Percentiles rank a stretch among this genome's conserved stretches.
These are phyloP conservation scores for Cercophora sp. DNA, from an alignment of 495 filamentous ascomycete genomes.

Conservation along the genomic window DNA sequence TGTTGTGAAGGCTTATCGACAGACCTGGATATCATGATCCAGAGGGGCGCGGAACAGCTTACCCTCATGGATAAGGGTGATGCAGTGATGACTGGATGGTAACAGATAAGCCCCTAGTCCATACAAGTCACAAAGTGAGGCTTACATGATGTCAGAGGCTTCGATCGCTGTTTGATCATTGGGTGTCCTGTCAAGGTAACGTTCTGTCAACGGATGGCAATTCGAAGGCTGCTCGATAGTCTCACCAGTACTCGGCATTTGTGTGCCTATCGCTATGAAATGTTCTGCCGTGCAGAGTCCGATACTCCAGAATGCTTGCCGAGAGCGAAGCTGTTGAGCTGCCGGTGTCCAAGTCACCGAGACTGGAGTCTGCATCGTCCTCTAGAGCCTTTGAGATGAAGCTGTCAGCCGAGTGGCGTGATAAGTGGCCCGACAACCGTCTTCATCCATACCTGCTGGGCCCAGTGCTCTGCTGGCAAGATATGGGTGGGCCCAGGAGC, in stretches of 20 bases:
- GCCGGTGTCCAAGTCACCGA: slow-evolving; percentile 25
- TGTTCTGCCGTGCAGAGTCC: slow-evolving; percentile 38
- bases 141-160: slow-evolving; percentile 37
- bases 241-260: slow-evolving; percentile 33
- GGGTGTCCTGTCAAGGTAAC: slow-evolving; percentile 28
- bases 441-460: not conserved
- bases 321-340: slow-evolving; percentile 44
- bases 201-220: not conserved
- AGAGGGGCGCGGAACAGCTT: slow-evolving; percentile 57
- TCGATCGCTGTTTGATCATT: slow-evolving; percentile 40
- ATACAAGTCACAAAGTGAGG: not conserved
- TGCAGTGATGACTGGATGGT: slow-evolving; percentile 30
- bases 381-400: not conserved
- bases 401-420: not conserved
- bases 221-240: not conserved
- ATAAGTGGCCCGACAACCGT: not conserved
- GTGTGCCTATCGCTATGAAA: slow-evolving; percentile 31
- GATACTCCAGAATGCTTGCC: slow-evolving; percentile 41
- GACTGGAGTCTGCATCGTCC: slow-evolving; percentile 35
- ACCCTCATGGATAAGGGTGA: slow-evolving; percentile 46
- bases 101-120: not conserved
- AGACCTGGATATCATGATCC: slow-evolving; percentile 25
- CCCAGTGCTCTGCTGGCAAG: slow-evolving; percentile 2
- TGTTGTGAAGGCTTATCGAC: not conserved
- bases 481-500: not conserved